phyloP scores from a whole-genome alignment of 2,329 filamentous ascomycete species.

The Aureobasidium sp. region DNA sequence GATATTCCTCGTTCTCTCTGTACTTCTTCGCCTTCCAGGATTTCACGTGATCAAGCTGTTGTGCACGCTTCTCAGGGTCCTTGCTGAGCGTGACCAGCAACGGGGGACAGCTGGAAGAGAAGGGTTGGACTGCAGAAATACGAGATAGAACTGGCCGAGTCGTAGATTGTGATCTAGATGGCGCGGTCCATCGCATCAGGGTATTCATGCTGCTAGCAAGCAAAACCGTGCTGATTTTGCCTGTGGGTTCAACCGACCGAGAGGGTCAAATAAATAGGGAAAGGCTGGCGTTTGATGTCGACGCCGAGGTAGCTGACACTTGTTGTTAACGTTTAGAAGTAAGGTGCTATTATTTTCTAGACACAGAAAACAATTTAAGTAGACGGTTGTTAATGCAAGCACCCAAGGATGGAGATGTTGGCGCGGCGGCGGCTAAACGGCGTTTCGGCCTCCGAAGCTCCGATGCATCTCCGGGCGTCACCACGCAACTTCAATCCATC shows the following conservation, averaged over 20 bases:
- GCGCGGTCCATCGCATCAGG: background rate
- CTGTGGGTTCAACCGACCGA: too few species aligned
- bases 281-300: background rate
- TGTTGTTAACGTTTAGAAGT: too few species aligned
- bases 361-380: too few species aligned
- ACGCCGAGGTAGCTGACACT: background rate
- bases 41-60: background rate
- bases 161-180: background rate
- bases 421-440: too few species aligned
- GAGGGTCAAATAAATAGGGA: too few species aligned
- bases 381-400: too few species aligned
- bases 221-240: background rate
- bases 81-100: background rate
- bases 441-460: too few species aligned
- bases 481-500: too few species aligned
- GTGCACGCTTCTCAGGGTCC: background rate
- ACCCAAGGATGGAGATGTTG: too few species aligned
- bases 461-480: too few species aligned
- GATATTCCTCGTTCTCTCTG: background rate
- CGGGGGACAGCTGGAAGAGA: background rate
- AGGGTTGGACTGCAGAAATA: background rate
- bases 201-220: background rate
- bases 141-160: background rate
- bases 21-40: too few species aligned
- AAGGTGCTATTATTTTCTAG: too few species aligned